Percentiles rank a stretch among this genome's conserved stretches.
phyloP scores from a whole-genome alignment of 2,329 filamentous ascomycete species.

The Paracamarosporium sp. region DNA sequence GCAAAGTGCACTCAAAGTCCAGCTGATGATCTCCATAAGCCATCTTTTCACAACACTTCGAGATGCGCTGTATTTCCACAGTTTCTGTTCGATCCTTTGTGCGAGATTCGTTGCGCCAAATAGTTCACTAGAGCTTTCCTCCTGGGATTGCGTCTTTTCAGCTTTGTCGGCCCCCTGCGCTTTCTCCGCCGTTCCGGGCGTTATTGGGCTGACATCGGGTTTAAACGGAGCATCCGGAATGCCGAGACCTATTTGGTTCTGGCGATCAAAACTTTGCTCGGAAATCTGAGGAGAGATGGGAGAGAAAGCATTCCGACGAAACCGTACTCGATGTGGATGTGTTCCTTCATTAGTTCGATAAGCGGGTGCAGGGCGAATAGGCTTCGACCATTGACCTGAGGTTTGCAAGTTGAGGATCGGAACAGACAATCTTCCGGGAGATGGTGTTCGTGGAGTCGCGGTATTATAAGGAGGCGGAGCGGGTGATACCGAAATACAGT shows the following conservation, averaged over 20 bases:
- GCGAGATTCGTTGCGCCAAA: conserved; percentile 15
- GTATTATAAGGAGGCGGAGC: conserved; percentile 3
- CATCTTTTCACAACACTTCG: conserved; percentile 21
- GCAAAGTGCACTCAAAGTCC: conserved; percentile 18
- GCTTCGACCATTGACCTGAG: not conserved
- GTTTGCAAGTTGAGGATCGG: conserved; percentile 11
- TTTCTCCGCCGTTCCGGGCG: conserved; percentile 9
- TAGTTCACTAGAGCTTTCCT: not conserved
- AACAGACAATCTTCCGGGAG: conserved; percentile 2
- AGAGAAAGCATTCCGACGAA: conserved; percentile 11
- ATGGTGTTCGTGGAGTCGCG: not conserved
- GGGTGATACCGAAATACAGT: conserved; percentile 12
- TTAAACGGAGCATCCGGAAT: conserved; percentile 11
- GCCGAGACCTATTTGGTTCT: conserved; percentile 6
- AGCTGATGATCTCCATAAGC: conserved; percentile 22
- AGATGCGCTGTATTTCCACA: conserved; percentile 18
- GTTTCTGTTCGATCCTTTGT: conserved; percentile 19
- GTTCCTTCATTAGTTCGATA: conserved; percentile 3
- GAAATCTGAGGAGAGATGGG: conserved; percentile 4
- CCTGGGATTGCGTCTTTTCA: not conserved
- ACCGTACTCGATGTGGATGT: conserved; percentile 6
- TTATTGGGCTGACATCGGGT: conserved; percentile 14
- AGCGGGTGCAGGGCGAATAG: conserved; percentile 1
- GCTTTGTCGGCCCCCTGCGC: not conserved
- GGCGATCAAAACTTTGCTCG: not conserved